Percentiles rank a stretch among this genome's conserved stretches.
Evolutionary conservation across 352 stramenopile genomes (phyloP).

Genomic region (Pythium volutum): DNA sequence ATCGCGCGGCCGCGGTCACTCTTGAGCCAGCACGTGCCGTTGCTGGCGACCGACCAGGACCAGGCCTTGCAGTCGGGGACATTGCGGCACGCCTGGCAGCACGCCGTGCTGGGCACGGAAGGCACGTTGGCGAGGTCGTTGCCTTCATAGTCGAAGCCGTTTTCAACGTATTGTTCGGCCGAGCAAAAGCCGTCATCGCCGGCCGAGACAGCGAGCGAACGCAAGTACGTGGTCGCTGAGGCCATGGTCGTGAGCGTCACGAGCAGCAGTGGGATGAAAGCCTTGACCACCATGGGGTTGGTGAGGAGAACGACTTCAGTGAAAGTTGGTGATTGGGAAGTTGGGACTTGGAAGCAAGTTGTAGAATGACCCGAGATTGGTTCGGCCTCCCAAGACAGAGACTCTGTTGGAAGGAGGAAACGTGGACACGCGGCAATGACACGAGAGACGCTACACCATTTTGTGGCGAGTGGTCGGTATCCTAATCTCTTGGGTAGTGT

Average conservation of each 20-base stretch:
- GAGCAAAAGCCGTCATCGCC: constrained; percentile 5
- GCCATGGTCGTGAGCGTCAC: background rate
- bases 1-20: constrained; percentile 6
- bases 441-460: too few relatives aligned
- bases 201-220: background rate
- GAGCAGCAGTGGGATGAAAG: too few relatives aligned
- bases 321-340: too few relatives aligned
- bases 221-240: background rate
- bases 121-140: constrained; percentile 22
- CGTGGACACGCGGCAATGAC: too few relatives aligned
- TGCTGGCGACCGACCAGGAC: constrained; percentile 13
- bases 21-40: constrained; percentile 30
- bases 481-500: too few relatives aligned
- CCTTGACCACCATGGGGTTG: too few relatives aligned
- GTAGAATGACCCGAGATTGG: too few relatives aligned
- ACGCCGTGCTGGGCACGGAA: constrained; percentile 14
- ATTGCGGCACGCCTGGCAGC: constrained; percentile 33
- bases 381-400: too few relatives aligned
- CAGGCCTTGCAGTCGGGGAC: constrained; percentile 9
- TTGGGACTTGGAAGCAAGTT: too few relatives aligned
- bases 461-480: too few relatives aligned
- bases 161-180: constrained; percentile 8
- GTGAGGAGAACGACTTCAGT: too few relatives aligned
- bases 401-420: too few relatives aligned
- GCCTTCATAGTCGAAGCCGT: constrained; percentile 29